A percentile compares a stretch with the other conserved stretches of the same genome.
Conservation (phyloP, 257 asterid species). For the Lantana camara region DNA sequence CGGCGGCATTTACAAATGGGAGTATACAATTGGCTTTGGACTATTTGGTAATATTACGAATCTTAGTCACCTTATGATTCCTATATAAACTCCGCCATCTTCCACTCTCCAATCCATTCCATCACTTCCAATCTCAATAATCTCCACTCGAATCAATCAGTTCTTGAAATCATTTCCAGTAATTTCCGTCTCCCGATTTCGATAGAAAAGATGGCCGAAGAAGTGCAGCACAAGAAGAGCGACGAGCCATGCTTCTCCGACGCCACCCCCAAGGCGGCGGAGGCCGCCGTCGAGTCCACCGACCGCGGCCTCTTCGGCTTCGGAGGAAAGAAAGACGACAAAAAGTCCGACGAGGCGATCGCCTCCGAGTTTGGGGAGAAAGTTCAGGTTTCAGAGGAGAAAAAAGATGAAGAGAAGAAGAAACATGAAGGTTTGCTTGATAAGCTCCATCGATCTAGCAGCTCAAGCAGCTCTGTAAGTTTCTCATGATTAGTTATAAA, state of each 20-base stretch:
- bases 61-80: constrained; percentile 34
- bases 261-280: constrained; percentile 31
- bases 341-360: constrained; percentile 39
- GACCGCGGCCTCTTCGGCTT: constrained; percentile 68
- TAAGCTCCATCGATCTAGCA: constrained; percentile 53
- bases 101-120: not conserved
- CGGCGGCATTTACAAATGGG: constrained; percentile 6
- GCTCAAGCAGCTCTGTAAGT: constrained; percentile 77
- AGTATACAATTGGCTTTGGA: constrained; percentile 14
- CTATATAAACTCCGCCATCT: constrained; percentile 35
- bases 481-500: not conserved
- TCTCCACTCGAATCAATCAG: not conserved
- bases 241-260: constrained; percentile 18
- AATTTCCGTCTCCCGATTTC: not conserved
- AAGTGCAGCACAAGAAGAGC: constrained; percentile 26
- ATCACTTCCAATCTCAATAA: not conserved
- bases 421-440: constrained; percentile 40
- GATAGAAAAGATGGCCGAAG: constrained; percentile 46
- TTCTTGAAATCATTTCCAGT: not conserved
- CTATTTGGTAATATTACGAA: not conserved
- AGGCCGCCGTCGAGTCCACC: constrained; percentile 32
- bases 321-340: constrained; percentile 48
- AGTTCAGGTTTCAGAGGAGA: constrained; percentile 44
- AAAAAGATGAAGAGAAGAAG: constrained; percentile 38
- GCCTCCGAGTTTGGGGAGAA: constrained; percentile 50